These are phyloP conservation scores for Sporothrix protearum DNA, from an alignment of 2,329 filamentous ascomycete genomes.

Conservation along the genomic window DNA sequence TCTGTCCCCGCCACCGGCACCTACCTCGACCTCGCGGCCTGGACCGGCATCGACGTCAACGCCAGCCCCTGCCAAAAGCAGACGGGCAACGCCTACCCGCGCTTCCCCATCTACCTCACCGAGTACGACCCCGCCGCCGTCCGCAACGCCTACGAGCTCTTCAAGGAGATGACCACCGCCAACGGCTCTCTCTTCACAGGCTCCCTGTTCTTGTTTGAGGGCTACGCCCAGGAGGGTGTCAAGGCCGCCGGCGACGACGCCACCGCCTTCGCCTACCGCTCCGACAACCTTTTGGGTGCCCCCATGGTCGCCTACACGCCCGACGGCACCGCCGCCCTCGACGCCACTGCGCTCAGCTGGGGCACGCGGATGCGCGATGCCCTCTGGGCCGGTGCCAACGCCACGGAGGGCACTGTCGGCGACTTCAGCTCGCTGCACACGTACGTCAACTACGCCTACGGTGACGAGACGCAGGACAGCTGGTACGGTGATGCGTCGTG, in stretches of 20 bases:
- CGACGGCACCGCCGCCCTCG: slow-evolving; percentile 32
- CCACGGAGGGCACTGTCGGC: slow-evolving; percentile 18
- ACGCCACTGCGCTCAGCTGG: slow-evolving; percentile 36
- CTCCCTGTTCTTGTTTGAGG: slow-evolving; percentile 54
- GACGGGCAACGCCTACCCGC: slow-evolving; percentile 39
- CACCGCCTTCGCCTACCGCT: slow-evolving; percentile 46
- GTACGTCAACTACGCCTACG: slow-evolving; percentile 53
- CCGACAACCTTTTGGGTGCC: slow-evolving; percentile 42
- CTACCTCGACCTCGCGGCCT: slow-evolving; percentile 45
- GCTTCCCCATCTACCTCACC: slow-evolving; percentile 45
- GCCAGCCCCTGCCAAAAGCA: slow-evolving; percentile 44
- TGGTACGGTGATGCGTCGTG: slow-evolving; percentile 51
- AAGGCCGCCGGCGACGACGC: slow-evolving; percentile 36
- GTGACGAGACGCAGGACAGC: slow-evolving; percentile 41
- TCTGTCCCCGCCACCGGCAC: slow-evolving; percentile 35
- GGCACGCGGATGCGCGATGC: slow-evolving; percentile 41
- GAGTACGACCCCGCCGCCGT: slow-evolving; percentile 38
- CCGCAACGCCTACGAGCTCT: slow-evolving; percentile 35
- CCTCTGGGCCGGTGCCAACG: slow-evolving; percentile 35
- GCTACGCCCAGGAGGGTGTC: slow-evolving; percentile 49
- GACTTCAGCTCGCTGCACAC: slow-evolving; percentile 29
- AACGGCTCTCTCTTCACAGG: slow-evolving; percentile 31
- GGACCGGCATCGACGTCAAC: slow-evolving; percentile 41
- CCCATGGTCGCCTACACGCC: slow-evolving; percentile 40
- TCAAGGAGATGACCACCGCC: slow-evolving; percentile 32